Percentiles rank a stretch among this genome's conserved stretches.
Evolutionary conservation across 139 green algal species (phyloP).

Genomic region (Picochlorum sp.): DNA sequence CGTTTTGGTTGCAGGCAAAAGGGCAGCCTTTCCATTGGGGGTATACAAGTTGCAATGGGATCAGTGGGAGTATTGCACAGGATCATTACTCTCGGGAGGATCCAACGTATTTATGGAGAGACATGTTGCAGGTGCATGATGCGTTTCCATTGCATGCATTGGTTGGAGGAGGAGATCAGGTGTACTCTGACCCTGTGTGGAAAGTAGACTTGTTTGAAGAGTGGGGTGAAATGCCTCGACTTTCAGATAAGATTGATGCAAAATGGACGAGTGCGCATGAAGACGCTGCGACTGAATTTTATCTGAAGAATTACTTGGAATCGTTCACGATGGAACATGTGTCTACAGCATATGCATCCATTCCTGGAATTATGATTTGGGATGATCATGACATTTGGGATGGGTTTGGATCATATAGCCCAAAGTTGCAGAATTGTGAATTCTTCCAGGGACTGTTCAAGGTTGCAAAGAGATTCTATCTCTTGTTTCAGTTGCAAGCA

Average conservation of each 20-base stretch:
- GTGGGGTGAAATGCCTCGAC: neutral
- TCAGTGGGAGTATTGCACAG: conserved; percentile 15
- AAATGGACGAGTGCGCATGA: conserved; percentile 22
- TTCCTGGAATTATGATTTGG: conserved; percentile 37
- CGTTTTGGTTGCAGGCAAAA: conserved; percentile 29
- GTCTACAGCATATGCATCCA: conserved; percentile 21
- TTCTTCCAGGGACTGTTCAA: conserved; percentile 53
- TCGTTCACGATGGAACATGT: conserved; percentile 19
- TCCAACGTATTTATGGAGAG: conserved; percentile 35
- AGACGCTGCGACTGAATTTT: conserved; percentile 13
- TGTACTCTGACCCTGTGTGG: conserved; percentile 41
- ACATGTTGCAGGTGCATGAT: conserved; percentile 37
- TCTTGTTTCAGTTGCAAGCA: conserved; percentile 63
- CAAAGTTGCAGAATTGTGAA: conserved; percentile 35
- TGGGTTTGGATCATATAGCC: conserved; percentile 52
- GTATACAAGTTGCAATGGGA: conserved; percentile 42
- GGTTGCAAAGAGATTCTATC: conserved; percentile 33
- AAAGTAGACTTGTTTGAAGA: neutral
- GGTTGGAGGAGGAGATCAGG: conserved; percentile 50
- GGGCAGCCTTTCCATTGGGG: conserved; percentile 35
- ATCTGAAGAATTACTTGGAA: conserved; percentile 35
- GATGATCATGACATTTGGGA: conserved; percentile 70
- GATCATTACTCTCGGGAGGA: conserved; percentile 8
- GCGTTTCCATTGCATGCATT: conserved; percentile 48
- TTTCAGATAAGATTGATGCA: conserved; percentile 9